Evolutionary conservation across 169 alveolate genomes (phyloP).

Genomic region (Eimeria maxima): DNA sequence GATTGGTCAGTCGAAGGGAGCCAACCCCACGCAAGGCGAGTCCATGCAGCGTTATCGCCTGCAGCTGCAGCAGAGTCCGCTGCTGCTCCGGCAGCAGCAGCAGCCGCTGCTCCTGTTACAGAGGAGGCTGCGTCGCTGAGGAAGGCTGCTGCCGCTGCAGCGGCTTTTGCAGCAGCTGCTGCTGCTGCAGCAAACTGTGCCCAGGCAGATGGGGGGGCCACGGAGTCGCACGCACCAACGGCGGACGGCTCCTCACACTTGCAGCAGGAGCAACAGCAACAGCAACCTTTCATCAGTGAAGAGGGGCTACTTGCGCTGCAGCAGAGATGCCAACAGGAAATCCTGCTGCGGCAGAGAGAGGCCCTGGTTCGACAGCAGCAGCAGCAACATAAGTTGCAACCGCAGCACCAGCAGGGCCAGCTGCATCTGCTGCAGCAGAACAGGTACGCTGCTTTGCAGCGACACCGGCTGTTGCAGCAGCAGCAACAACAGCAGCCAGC

Average conservation of each 20-base stretch:
- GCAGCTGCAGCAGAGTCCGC: constrained; percentile 55
- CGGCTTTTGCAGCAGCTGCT: constrained; percentile 53
- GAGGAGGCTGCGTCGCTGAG: neutral
- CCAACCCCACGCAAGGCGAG: neutral
- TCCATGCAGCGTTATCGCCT: constrained; percentile 33
- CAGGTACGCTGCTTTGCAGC: constrained; percentile 43
- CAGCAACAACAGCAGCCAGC: constrained; percentile 52
- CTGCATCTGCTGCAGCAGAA: constrained; percentile 41
- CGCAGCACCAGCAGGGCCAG: constrained; percentile 18
- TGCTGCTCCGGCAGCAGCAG: constrained; percentile 45
- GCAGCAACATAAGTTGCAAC: constrained; percentile 32
- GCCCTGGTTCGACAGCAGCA: constrained; percentile 22
- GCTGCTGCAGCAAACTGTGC: constrained; percentile 29
- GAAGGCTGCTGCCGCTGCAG: constrained; percentile 17
- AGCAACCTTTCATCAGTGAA: constrained; percentile 29
- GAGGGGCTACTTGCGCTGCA: constrained; percentile 58
- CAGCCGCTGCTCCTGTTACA: neutral
- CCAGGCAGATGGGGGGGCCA: neutral
- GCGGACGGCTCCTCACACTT: neutral
- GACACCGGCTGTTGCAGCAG: constrained; percentile 1
- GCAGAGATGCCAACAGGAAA: constrained; percentile 62
- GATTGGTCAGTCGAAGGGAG: constrained; percentile 47
- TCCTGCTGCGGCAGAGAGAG: constrained; percentile 54
- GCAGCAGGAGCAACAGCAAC: constrained; percentile 20
- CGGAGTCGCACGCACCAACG: neutral